Evolutionary conservation across 2,329 filamentous ascomycete genomes (phyloP).

Genomic region (Hypoxylon sp.): DNA sequence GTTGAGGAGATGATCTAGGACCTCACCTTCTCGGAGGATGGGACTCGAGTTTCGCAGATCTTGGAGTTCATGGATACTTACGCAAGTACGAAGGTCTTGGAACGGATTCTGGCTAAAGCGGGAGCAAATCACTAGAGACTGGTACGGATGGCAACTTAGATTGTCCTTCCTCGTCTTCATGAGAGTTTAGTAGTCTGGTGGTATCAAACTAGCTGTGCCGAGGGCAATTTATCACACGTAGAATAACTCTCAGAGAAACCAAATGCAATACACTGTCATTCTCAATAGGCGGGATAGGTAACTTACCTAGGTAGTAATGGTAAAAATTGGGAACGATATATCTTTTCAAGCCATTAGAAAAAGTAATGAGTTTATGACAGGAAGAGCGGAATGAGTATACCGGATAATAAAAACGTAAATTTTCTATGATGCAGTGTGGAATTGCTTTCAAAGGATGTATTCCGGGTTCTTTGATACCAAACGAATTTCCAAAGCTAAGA

Average conservation of each 20-base stretch:
- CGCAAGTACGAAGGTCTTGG: slow-evolving; percentile 40
- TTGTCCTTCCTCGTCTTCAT: background rate
- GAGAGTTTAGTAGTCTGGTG: background rate
- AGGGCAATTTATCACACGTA: no score
- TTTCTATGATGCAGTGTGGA: no score
- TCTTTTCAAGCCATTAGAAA: no score
- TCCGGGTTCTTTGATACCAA: slow-evolving; percentile 34
- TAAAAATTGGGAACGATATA: no score
- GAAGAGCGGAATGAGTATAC: no score
- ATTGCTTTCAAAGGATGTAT: slow-evolving; percentile 37
- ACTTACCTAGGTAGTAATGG: no score
- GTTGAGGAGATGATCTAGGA: slow-evolving; percentile 34
- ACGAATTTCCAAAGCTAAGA: background rate
- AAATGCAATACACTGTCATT: no score
- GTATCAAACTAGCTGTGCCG: background rate
- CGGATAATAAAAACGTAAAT: no score
- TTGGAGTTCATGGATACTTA: slow-evolving; percentile 42
- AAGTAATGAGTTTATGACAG: no score
- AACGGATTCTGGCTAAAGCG: slow-evolving; percentile 36
- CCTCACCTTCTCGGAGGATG: slow-evolving; percentile 40
- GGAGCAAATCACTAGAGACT: background rate
- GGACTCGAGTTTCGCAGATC: slow-evolving; percentile 35
- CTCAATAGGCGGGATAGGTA: no score
- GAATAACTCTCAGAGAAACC: no score
- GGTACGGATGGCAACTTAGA: background rate